These are phyloP conservation scores for Betula pendula DNA, from an alignment of 306 rosid genomes.

Conservation along the genomic window DNA sequence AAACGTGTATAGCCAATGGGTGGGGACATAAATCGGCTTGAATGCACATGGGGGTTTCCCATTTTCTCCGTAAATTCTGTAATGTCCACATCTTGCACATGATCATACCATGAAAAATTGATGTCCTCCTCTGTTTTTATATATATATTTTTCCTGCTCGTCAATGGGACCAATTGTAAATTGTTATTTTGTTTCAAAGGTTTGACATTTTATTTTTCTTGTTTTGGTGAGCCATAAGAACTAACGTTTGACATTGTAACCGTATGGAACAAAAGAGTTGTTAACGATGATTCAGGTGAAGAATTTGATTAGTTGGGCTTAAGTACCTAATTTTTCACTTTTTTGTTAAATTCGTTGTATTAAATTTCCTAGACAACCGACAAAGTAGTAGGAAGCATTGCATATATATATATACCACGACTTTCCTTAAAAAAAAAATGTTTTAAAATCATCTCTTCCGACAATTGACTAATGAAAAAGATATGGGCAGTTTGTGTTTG, in stretches of 20 bases:
- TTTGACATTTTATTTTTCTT: conserved; percentile 21
- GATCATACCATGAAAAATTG: too few species aligned
- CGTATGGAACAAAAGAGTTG: conserved; percentile 38
- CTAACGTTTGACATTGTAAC: conserved; percentile 35
- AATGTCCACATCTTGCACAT: too few species aligned
- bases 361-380: background rate
- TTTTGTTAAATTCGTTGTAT: background rate
- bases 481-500: background rate
- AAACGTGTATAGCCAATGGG: too few species aligned
- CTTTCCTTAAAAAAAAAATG: background rate
- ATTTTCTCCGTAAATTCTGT: too few species aligned
- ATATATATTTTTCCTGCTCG: too few species aligned
- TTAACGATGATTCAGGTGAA: conserved; percentile 21
- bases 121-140: background rate
- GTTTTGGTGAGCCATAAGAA: conserved; percentile 8
- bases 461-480: background rate
- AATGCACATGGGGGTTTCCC: too few species aligned
- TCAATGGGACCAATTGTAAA: background rate
- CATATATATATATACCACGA: background rate
- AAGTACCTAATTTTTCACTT: background rate
- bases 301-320: conserved; percentile 25
- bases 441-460: background rate
- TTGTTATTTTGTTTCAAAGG: background rate
- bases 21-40: too few species aligned
- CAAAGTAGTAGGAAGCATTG: conserved; percentile 1